Evolutionary conservation across 805 yeast species (phyloP), one percentile per base, ranked within the genome.

Genomic region (Wickerhamiella sergipiensis): DNA sequence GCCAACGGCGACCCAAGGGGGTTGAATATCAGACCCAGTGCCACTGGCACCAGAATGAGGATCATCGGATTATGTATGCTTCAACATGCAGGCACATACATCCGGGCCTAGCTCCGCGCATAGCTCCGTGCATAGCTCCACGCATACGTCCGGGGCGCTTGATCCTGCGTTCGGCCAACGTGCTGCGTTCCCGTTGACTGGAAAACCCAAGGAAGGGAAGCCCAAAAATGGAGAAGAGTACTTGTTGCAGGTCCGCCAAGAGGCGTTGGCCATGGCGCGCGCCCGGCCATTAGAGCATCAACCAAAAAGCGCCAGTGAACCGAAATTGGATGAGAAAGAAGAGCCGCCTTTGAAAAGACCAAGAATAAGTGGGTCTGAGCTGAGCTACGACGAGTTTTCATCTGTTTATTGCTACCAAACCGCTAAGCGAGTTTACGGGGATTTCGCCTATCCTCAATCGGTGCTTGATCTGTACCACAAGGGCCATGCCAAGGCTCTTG

Each of bases 151-250:
- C 1, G 64, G 62, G 21, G 60, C 61, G n/a, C 18, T 62, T 18
- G 64, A 63, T 42, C 57, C 53, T 8, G 48, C 47, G 2, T 48
- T 58, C 15, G 66, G 67, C 18, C 66, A 63, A 51, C 52, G 62
- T 12, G 50, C 62, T 7, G 69, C 66, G 40, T 59, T 66, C 19
- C 40, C 40, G 19, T n/a, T 36, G 13, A 36, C 40, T 2, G 40
- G 40, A 6, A 15, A 13, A 17, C 18, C 10, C 7, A 15, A 17
- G 40, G 46, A 22, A 46, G 50, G 39, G 6, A 40, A 39, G 24
- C 36, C 33, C 4, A 24, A 42, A n/a, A 45, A 38, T 26, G 46
- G 46, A 22, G 49, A 31, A 43, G 46, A 50, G 23, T 58, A 58
- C 43, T 23, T 55, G 15, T 19, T 22, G 3, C 24, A n/a, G 13